phyloP scores from a whole-genome alignment of 2,329 filamentous ascomycete genomes.

The Botrytis pseudocinerea region DNA sequence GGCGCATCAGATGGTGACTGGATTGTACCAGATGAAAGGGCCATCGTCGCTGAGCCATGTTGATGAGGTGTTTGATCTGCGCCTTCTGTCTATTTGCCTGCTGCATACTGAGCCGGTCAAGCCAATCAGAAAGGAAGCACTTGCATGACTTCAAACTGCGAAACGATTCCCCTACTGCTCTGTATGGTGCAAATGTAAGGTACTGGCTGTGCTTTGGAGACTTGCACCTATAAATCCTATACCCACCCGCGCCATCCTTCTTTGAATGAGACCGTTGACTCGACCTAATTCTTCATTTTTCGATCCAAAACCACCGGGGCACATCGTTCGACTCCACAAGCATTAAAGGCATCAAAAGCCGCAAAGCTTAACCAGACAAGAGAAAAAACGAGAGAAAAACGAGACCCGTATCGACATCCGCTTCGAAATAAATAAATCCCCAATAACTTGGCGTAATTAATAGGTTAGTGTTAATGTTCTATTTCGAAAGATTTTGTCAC shows the following conservation, averaged over 20 bases:
- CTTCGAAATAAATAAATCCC: not conserved
- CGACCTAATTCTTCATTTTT: not conserved
- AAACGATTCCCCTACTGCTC: not conserved
- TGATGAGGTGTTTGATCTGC: slow-evolving; percentile 15
- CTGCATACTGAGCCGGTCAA: not conserved
- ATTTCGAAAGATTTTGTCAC: not conserved
- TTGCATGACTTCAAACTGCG: not conserved
- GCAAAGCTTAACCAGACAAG: not conserved
- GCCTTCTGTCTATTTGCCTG: not conserved
- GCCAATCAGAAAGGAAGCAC: not conserved
- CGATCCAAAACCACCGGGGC: not conserved
- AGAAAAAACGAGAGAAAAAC: not conserved
- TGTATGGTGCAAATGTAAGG: not conserved
- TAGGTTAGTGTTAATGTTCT: slow-evolving; percentile 8
- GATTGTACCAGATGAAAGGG: not conserved
- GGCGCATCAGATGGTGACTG: slow-evolving; percentile 9
- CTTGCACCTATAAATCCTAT: not conserved
- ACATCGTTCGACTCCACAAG: not conserved
- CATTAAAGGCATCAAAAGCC: not conserved
- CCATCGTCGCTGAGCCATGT: slow-evolving; percentile 5
- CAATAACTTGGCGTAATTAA: slow-evolving; percentile 7
- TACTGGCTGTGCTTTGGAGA: not conserved
- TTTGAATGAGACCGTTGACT: not conserved
- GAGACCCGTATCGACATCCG: slow-evolving; percentile 1
- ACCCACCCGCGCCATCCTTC: not conserved